These are phyloP conservation scores for Choiromyces venosus DNA, from an alignment of 495 filamentous ascomycete species.

Conservation along the genomic window DNA sequence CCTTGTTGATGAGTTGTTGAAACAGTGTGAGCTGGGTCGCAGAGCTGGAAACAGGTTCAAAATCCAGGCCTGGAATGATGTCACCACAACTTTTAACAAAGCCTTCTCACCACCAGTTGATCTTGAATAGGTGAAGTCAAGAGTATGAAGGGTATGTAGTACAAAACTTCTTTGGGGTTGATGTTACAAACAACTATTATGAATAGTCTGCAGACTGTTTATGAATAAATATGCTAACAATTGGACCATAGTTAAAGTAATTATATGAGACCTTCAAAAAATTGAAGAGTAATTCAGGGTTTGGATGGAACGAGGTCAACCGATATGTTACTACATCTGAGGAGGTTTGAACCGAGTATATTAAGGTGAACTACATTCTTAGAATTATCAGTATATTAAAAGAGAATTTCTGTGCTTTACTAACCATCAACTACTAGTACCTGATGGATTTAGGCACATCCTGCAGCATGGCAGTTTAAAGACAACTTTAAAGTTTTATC, in stretches of 20 bases:
- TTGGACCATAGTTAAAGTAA: background rate
- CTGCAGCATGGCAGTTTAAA: background rate
- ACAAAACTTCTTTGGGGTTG: no score
- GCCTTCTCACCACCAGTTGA: background rate
- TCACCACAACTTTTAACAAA: background rate
- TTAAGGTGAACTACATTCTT: background rate
- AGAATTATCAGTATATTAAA: background rate
- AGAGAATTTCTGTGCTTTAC: no score
- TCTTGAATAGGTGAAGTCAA: background rate
- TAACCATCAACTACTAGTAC: background rate
- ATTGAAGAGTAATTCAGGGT: background rate
- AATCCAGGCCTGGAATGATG: background rate
- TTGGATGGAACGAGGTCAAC: background rate
- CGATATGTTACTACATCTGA: background rate
- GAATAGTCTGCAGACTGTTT: no score
- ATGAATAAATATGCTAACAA: no score
- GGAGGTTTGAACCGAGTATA: background rate
- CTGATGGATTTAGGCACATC: background rate
- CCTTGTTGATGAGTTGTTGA: background rate
- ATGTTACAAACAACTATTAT: no score
- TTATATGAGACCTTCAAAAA: background rate
- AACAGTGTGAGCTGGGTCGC: background rate
- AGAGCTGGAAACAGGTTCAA: background rate
- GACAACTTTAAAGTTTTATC: background rate
- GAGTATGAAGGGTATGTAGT: background rate